These are phyloP conservation scores for Fomitopsis pinicola DNA, from an alignment of 1,284 basidiomycete genomes.

Conservation along the genomic window DNA sequence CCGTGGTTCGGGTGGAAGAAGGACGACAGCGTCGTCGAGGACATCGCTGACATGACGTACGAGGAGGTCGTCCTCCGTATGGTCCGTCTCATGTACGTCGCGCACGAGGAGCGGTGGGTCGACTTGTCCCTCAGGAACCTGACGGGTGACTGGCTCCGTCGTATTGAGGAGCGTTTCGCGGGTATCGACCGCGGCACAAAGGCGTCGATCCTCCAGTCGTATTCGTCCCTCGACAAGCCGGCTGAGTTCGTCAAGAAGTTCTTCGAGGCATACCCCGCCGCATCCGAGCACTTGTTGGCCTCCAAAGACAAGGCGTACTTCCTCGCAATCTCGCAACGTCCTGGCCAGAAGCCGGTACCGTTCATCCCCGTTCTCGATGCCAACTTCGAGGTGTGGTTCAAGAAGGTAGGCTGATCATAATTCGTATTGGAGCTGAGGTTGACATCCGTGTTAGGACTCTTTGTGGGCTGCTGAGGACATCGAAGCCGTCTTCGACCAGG, in stretches of 20 bases:
- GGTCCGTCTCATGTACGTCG: conserved; percentile 90
- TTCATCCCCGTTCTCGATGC: conserved; percentile 98
- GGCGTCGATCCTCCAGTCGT: conserved; percentile 89
- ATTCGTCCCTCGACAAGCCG: conserved; percentile 82
- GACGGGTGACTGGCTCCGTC: conserved; percentile 94
- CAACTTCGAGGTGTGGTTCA: conserved; percentile 97
- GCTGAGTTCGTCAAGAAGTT: conserved; percentile 75
- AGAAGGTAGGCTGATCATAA: conserved; percentile 63
- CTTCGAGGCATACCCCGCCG: conserved; percentile 82
- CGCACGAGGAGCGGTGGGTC: conserved; percentile 91
- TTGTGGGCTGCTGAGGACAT: conserved; percentile 98
- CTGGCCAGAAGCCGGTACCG: conserved; percentile 96
- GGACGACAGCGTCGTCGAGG: conserved; percentile 78
- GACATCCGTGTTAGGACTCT: conserved; percentile 65
- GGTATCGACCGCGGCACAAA: conserved; percentile 82
- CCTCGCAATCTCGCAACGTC: conserved; percentile 90
- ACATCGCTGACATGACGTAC: conserved; percentile 97
- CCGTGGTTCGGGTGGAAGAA: conserved; percentile 97
- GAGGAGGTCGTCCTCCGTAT: conserved; percentile 93
- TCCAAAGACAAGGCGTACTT: conserved; percentile 95
- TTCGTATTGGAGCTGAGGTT: conserved; percentile 10
- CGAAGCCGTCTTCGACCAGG: conserved; percentile 97
- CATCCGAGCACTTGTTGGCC: conserved; percentile 85
- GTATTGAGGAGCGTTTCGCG: conserved; percentile 97
- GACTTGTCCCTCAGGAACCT: conserved; percentile 93